A percentile compares a stretch with the other conserved stretches of the same genome.
These are phyloP conservation scores for Diaporthe humulicola DNA, from an alignment of 2,329 filamentous ascomycete genomes.

Conservation along the genomic window DNA sequence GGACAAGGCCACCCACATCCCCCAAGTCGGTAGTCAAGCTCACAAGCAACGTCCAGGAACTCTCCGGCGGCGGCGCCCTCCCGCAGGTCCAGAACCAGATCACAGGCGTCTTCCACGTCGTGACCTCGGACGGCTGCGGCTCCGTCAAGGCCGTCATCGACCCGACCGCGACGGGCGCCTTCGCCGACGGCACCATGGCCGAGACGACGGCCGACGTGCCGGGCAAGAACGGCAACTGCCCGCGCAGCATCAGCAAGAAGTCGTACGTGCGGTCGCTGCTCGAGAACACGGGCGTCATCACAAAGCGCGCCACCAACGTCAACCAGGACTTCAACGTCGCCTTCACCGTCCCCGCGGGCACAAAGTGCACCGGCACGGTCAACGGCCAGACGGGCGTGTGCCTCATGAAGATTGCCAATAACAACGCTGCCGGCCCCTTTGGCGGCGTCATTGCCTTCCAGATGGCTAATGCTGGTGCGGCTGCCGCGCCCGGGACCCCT, in stretches of 20 bases:
- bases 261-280: slow-evolving; percentile 32
- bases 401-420: slow-evolving; percentile 43
- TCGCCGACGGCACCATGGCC: slow-evolving; percentile 39
- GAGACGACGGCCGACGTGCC: slow-evolving; percentile 40
- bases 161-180: slow-evolving; percentile 48
- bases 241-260: slow-evolving; percentile 34
- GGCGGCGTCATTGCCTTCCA: slow-evolving; percentile 43
- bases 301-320: slow-evolving; percentile 41
- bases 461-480: slow-evolving; percentile 32
- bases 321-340: slow-evolving; percentile 33
- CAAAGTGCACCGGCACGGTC: slow-evolving; percentile 40
- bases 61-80: slow-evolving; percentile 54
- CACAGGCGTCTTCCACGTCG: slow-evolving; percentile 54
- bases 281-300: slow-evolving; percentile 36
- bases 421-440: slow-evolving; percentile 41
- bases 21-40: background rate
- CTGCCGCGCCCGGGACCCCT: background rate
- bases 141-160: slow-evolving; percentile 56
- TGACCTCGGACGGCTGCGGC: slow-evolving; percentile 58
- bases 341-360: slow-evolving; percentile 39
- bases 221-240: slow-evolving; percentile 40
- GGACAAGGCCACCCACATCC: background rate
- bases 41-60: slow-evolving; percentile 43
- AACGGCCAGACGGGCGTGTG: slow-evolving; percentile 39
- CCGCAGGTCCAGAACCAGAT: slow-evolving; percentile 54